Base-by-base conservation (phyloP, 192 early-diverging fungal species). In the Coemansia sp. region DNA sequence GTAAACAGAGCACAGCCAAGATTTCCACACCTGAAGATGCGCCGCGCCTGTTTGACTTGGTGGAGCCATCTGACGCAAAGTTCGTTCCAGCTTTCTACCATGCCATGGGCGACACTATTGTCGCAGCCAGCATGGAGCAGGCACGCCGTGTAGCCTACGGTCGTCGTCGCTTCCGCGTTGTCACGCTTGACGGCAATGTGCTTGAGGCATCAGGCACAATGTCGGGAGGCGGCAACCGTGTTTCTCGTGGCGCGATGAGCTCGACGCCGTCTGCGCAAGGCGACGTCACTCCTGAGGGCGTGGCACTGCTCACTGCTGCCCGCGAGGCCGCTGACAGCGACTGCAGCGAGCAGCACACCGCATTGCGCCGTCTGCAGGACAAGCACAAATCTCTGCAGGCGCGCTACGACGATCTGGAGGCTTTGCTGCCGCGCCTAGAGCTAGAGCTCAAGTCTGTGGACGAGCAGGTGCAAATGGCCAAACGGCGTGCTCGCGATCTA, bases 181-280 rank as follows among this genome's bases (percentile, higher is more conserved):
- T 99, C 5, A 98, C 94, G 1, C 71, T 99, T 40, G 91, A 91
- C 52, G 96, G 97, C 2, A 85, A 93, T 52, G 71, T 98, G 49
- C 93, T 99, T 58, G 96, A 97, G 60, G 85, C 85, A 20, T 87
- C 89, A 5, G 96, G 97, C 66, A 90, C 95, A 6, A 94, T 99
- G 92, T 88, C 87, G 31, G 96, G 96, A 62, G 97, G 95, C 52
- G 96, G 95, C 19, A 85, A 64, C 11, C 82, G 83, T 51, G 85
- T 88, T 0, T 74, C 78, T 7, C 85, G 88, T 12, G 97, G 97
- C 10, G 92, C 88, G 23, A 99, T 98, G 97, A 86, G 88, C 73
- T 92, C 91, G 10, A 90, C 82, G 40, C 86, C 90, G 38, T 26
- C 40, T 1, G 68, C 73, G 9, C 75, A 78, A 12, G 84, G 78